phyloP scores from a whole-genome alignment of 2,329 filamentous ascomycete species.

The Atkinsonella hypoxylon region DNA sequence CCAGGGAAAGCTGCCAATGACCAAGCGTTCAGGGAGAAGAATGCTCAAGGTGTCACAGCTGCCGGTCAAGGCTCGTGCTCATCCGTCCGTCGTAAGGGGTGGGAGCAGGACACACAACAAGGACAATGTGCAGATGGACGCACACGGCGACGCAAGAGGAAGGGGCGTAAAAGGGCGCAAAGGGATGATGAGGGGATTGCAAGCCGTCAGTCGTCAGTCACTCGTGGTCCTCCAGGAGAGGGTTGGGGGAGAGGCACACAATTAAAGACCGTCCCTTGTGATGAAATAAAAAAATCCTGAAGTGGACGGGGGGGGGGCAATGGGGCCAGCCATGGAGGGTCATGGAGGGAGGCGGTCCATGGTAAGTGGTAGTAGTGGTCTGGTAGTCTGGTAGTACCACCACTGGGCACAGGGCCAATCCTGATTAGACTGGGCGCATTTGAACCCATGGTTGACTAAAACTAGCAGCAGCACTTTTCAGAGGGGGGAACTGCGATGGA shows the following conservation, averaged over 20 bases:
- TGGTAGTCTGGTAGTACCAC: no score
- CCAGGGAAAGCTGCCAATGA: slow-evolving; percentile 9
- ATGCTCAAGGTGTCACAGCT: slow-evolving; percentile 6
- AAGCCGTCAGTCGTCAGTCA: slow-evolving; percentile 1
- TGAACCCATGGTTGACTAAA: no score
- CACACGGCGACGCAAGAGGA: slow-evolving; percentile 7
- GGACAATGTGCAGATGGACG: slow-evolving; percentile 2
- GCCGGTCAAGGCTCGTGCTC: slow-evolving; percentile 7
- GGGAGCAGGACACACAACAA: slow-evolving; percentile 1
- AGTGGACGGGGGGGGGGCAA: background rate
- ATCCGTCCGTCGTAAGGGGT: background rate
- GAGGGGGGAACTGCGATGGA: no score
- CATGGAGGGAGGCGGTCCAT: background rate
- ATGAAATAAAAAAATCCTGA: background rate
- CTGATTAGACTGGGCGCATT: no score
- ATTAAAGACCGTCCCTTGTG: slow-evolving; percentile 1
- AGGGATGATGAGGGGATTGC: slow-evolving; percentile 7
- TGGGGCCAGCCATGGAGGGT: slow-evolving; percentile 1
- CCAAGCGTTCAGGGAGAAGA: slow-evolving; percentile 5
- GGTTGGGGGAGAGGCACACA: slow-evolving; percentile 1
- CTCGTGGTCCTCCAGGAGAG: slow-evolving; percentile 2
- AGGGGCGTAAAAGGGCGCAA: slow-evolving; percentile 7
- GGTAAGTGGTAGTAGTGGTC: background rate
- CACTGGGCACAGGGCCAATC: background rate
- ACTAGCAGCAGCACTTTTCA: no score